Evolutionary conservation across 75 land plant species (phyloP).

Genomic region (Isoetes taiwanensis): DNA sequence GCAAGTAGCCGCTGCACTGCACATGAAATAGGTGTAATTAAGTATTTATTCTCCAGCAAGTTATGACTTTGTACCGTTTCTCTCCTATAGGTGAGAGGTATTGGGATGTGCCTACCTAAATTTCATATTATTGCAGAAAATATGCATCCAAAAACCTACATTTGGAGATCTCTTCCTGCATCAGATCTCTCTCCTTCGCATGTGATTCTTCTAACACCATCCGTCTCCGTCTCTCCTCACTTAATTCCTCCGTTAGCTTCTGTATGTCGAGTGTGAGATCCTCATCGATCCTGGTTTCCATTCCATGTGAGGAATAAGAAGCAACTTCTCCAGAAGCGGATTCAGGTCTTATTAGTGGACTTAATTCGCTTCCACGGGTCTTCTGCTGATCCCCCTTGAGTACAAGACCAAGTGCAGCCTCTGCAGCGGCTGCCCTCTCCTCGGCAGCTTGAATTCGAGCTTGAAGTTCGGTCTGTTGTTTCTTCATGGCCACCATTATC

Average conservation of each 20-base stretch:
- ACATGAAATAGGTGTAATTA: too few relatives aligned
- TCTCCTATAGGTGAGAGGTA: too few relatives aligned
- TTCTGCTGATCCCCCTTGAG: neutral
- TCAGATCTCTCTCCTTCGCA: neutral
- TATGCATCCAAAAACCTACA: neutral
- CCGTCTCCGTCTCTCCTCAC: neutral
- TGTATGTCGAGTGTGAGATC: neutral
- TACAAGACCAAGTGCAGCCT: conserved; percentile 23
- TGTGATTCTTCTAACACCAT: neutral
- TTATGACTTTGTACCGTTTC: too few relatives aligned
- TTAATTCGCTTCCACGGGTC: neutral
- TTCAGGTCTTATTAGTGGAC: neutral
- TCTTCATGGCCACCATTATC: conserved; percentile 29
- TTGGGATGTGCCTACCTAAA: too few relatives aligned
- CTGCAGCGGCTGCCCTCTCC: conserved; percentile 24
- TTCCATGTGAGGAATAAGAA: neutral
- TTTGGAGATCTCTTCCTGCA: conserved; percentile 5
- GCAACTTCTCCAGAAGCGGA: neutral
- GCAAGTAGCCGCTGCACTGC: too few relatives aligned
- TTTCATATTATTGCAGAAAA: too few relatives aligned
- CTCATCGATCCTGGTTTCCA: neutral
- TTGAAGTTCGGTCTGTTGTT: conserved; percentile 23
- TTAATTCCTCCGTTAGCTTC: conserved; percentile 4
- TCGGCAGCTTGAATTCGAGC: conserved; percentile 28
- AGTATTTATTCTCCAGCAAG: too few relatives aligned